Evolutionary conservation across 2,329 filamentous ascomycete species (phyloP), one percentile per base, ranked within the genome.

Genomic region (Keithomyces neogunnii): DNA sequence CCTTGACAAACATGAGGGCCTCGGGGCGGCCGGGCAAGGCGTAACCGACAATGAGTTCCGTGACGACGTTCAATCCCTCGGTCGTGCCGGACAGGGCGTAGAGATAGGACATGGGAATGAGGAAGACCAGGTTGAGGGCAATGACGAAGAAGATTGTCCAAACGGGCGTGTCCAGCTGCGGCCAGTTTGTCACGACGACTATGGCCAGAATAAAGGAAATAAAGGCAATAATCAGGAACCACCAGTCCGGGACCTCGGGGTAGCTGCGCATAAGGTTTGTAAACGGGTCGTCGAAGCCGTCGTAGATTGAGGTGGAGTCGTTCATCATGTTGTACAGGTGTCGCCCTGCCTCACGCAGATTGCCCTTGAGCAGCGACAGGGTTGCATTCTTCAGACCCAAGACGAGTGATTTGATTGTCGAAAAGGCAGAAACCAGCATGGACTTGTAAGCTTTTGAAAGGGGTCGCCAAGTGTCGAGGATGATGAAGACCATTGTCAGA

Each of bases 1-100:
- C 64, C 61, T 72, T 91, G 32, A 58, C 53, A 46, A 89, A 91
- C 53, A 66, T 59, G 29, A 66, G 57, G 3, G 60, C 58, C 30
- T 61, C 63, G 11, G 63, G 65, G 52, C 67, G 69, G 28, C 66
- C 64, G 6, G 64, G 63, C 29, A 68, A 63, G 9, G 59, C 60
- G 19, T 59, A 61, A 10, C 61, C 60, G 10, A 62, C 58, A 36
- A 64, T 59, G 19, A 64, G 53, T 56, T 77, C 73, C 3, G 73
- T 75, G 46, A 77, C 67, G 36, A 79, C 74, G 53, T 78, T 78
- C 7, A 79, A 59, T 0, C 68, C 66, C 8, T 72, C 60, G 19
- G 70, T 72, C 3, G 69, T 71, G 29, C 70, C 70, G 0, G 71
- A 71, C 7, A 70, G 71, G 3, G 70, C 69, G 3, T 65, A 70